Base-by-base conservation (phyloP, 805 yeast genomes). In the Candida chauliodis region DNA sequence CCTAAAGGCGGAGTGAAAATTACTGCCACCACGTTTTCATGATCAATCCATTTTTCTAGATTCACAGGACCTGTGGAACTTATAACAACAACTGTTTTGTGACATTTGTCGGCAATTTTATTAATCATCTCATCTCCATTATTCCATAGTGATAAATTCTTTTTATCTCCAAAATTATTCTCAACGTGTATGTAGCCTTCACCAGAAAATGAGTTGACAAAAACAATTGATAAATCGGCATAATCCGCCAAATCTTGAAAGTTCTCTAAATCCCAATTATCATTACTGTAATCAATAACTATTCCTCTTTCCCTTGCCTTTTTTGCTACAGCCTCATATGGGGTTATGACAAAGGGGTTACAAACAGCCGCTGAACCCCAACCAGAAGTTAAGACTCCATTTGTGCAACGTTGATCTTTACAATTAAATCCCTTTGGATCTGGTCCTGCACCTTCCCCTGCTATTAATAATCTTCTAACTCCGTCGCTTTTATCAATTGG, bases 341-440 rank as follows among this genome's bases (percentile, higher is more conserved):
- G 84, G 1, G 82, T 71, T n/a, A 76, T 63, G 3, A 76, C 73
- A 50, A 61, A 75, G 2, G 81, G 79, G 30, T 75, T 71, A 45
- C 67, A 71, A 11, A 72, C 80, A 8, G 79, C 65, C 0, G 82
- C 78, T 4, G 84, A 78, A 0, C 85, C 86, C 80, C 84, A 76
- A 10, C 84, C 84, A 21, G 73, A 65, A 23, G 76, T 72, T 29
- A 79, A 50, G 1, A 76, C 70, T 2, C 85, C 86, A 40, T 73
- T 68, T 8, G 63, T 63, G 43, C 77, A 69, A 33, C 64, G 66
- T 50, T 73, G 76, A 50, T 78, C 82, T 41, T 64, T 69, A 40
- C 78, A 71, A 46, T 71, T 75, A 45, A 73, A 67, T 0, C 84
- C 84, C 30, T 63, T 58, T 0, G 76, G 66, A 43, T 69, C 74